Percentiles rank a stretch among this genome's conserved stretches.
Conservation (phyloP, 192 early-diverging fungal species). For the Allomyces javanicus region DNA sequence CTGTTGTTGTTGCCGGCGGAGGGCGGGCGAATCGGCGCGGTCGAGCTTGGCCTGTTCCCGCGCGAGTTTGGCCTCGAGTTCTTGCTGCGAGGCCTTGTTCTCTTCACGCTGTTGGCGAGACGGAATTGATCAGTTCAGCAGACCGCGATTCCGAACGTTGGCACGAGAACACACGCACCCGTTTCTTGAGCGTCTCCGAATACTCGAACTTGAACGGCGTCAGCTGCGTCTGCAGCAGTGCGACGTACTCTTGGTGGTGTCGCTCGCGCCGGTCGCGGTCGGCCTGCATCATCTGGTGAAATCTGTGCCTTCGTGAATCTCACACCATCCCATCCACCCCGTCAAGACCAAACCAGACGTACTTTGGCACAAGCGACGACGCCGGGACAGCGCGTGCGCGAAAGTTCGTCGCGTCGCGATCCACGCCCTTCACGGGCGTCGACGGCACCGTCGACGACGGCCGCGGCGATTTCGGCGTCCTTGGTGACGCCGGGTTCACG, state of each 20-base stretch:
- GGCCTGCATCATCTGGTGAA: background rate
- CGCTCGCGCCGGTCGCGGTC: background rate
- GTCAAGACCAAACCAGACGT: background rate
- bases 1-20: background rate
- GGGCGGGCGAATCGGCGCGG: background rate
- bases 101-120: background rate
- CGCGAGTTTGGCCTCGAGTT: background rate
- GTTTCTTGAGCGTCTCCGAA: background rate
- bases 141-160: background rate
- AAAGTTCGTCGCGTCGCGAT: background rate
- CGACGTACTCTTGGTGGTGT: background rate
- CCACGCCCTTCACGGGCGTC: background rate
- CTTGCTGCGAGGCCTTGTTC: background rate
- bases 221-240: background rate
- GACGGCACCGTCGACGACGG: background rate
- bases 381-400: background rate
- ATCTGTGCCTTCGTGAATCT: background rate
- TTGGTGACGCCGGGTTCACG: background rate
- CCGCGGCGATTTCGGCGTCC: background rate
- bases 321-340: background rate
- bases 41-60: background rate
- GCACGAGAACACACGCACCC: background rate
- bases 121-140: background rate
- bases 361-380: background rate
- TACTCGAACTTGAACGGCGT: background rate